A percentile compares a stretch with the other conserved stretches of the same genome.
Evolutionary conservation across 2,329 filamentous ascomycete genomes (phyloP).

Genomic region (Apiospora saccharicola): DNA sequence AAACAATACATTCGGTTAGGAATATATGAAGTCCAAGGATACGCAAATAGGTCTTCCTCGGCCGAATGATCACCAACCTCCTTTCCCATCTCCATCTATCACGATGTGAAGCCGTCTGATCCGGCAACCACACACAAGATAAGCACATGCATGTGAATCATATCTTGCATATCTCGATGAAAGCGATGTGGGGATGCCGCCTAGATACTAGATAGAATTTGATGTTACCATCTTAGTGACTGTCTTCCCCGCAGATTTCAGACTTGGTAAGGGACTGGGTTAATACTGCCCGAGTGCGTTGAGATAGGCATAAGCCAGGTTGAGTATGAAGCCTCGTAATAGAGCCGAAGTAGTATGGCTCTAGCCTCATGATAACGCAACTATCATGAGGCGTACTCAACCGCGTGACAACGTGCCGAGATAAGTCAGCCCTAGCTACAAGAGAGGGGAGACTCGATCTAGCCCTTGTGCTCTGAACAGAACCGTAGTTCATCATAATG

Average conservation of each 20-base stretch:
- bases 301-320: neutral
- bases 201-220: neutral
- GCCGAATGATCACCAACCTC: neutral
- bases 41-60: neutral
- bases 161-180: neutral
- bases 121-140: neutral
- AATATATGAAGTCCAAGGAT: neutral
- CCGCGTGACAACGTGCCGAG: neutral
- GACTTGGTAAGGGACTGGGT: neutral
- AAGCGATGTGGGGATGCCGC: neutral
- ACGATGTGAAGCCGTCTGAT: neutral
- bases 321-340: neutral
- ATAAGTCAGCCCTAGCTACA: neutral
- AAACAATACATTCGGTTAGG: neutral
- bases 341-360: neutral
- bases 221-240: neutral
- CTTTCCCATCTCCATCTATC: neutral
- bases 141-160: neutral
- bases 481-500: neutral
- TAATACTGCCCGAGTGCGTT: neutral
- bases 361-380: neutral
- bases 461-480: neutral
- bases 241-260: neutral
- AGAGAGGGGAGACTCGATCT: neutral
- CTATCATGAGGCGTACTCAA: neutral